Evolutionary conservation across 2,329 filamentous ascomycete species (phyloP), one percentile per base, ranked within the genome.

Genomic region (Sporothrix curviconia): DNA sequence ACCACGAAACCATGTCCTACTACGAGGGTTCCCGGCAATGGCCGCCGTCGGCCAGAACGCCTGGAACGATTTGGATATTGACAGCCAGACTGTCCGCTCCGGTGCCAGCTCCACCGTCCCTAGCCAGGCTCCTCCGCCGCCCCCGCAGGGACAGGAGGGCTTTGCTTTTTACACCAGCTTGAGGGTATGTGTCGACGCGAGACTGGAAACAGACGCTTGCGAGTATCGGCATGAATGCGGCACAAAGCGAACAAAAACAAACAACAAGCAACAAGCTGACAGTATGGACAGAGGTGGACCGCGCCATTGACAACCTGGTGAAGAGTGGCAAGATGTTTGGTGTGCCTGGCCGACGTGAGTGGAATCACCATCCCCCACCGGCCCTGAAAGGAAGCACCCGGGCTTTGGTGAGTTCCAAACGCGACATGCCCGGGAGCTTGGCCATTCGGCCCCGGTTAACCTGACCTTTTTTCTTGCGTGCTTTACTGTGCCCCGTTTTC

Each of bases 281-380:
- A 22, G 22, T 7, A 12, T 5, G 12, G 15, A 49, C 69, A 96
- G 94, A 99, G 83, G 91, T 99, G 67, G 94, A 97, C 64, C 87
- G 92, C 70, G 92, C 92, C 65, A 85, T 92, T 68, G 94, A 97
- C 69, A 97, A 97, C 73, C 82, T 99, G 60, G 82, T 92, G 68
- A 97, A 97, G 81, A 96, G 92, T 72, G 92, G 92, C 68, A 97
- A 97, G 79, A 86, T 92, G 76, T 94, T 92, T 74, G 84, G 80
- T 68, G 75, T 76, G 68, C 64, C 68, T 50, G 78, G 78, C 67
- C 90, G 94, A 73, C 89, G 92, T 80, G 90, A 96, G 76, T 95
- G 84, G 59, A 80, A 86, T 81, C 76, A n/a, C n/a, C 83, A 71
- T 77, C 83, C 74, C 79, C 80, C 71, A 40, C 53, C 34, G 78